These are phyloP conservation scores for Aspergillus sclerotioniger DNA, from an alignment of 495 filamentous ascomycete genomes.

Conservation along the genomic window DNA sequence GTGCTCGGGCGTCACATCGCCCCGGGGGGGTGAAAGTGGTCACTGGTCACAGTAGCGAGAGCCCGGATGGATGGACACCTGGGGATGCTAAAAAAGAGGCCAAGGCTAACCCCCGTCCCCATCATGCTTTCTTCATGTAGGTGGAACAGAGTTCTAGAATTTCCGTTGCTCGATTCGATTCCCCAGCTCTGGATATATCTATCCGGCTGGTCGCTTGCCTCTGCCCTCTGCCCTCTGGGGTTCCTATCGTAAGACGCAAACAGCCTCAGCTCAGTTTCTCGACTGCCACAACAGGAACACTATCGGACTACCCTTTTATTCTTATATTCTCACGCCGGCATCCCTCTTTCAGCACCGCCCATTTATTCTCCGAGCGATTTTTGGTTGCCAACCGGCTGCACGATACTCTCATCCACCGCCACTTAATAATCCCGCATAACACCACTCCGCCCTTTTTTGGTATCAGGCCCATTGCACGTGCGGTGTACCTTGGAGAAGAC, in stretches of 20 bases:
- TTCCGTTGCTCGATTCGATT: background rate
- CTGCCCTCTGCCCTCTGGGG: background rate
- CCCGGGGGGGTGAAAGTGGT: background rate
- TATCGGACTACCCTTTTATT: too few relatives aligned
- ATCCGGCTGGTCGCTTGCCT: background rate
- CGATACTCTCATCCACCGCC: slow-evolving; percentile 9
- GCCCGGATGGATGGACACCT: background rate
- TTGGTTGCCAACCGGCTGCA: slow-evolving; percentile 8
- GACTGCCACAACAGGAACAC: too few relatives aligned
- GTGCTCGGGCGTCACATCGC: slow-evolving; percentile 13
- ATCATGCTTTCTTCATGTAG: slow-evolving; percentile 13
- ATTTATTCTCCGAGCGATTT: slow-evolving; percentile 21
- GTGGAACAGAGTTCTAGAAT: slow-evolving; percentile 16
- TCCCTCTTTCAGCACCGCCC: slow-evolving; percentile 7
- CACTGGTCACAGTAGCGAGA: background rate
- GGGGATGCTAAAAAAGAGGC: background rate
- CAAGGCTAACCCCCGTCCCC: slow-evolving; percentile 9
- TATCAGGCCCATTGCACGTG: slow-evolving; percentile 10
- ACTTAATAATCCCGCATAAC: slow-evolving; percentile 22
- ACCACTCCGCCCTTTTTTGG: slow-evolving; percentile 2
- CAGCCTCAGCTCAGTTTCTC: background rate
- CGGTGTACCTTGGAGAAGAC: slow-evolving; percentile 4
- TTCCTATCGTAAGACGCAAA: background rate
- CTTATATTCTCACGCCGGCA: slow-evolving; percentile 3
- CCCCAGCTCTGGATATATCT: slow-evolving; percentile 3